phyloP scores from a whole-genome alignment of 257 asterid genomes.

The Vinca minor region DNA sequence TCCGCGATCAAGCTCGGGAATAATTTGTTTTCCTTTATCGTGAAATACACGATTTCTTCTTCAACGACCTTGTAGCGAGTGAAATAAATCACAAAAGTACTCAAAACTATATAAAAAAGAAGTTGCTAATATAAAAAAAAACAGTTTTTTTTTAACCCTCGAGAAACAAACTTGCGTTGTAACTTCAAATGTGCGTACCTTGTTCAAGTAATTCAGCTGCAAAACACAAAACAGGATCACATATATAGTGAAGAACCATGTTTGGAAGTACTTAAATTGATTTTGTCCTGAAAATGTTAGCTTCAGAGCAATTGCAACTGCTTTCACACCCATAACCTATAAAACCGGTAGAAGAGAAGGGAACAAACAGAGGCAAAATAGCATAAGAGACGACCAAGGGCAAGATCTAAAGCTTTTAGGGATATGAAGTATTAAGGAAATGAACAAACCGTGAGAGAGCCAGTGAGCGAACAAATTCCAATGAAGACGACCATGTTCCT shows the following conservation, averaged over 20 bases:
- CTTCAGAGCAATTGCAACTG: constrained; percentile 67
- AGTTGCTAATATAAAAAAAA: neutral
- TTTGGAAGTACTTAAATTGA: too few relatives aligned
- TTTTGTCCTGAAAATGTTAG: too few relatives aligned
- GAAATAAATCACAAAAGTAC: too few relatives aligned
- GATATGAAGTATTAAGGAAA: neutral
- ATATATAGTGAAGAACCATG: too few relatives aligned
- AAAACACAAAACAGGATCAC: constrained; percentile 44
- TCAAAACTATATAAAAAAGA: too few relatives aligned
- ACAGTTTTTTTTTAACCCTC: neutral
- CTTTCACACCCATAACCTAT: constrained; percentile 55
- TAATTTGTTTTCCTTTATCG: too few relatives aligned
- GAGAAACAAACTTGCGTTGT: neutral
- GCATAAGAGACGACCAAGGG: neutral
- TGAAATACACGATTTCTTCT: too few relatives aligned
- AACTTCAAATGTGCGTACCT: constrained; percentile 37
- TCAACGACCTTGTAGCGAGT: too few relatives aligned
- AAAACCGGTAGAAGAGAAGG: neutral
- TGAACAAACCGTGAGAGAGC: constrained; percentile 74
- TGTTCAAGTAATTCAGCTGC: constrained; percentile 74
- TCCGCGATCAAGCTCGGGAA: too few relatives aligned
- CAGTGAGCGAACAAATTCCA: constrained; percentile 81
- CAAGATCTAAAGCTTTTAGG: neutral
- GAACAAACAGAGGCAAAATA: neutral
- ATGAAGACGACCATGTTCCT: constrained; percentile 62